Evolutionary conservation across 352 stramenopile species (phyloP).

Genomic region (Globisporangium takayamanum): DNA sequence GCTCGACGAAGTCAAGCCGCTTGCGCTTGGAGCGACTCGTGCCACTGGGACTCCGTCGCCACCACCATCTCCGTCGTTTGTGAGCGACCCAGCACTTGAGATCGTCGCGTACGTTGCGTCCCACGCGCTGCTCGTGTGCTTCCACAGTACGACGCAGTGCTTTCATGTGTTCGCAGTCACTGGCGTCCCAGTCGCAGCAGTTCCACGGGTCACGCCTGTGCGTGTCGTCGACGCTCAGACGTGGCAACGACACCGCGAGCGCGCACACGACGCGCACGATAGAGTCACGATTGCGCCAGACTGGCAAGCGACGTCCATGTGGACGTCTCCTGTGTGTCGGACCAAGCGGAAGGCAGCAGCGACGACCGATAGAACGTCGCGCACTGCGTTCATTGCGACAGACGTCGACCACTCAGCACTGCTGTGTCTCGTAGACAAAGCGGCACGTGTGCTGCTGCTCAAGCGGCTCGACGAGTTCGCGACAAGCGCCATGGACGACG

Average conservation of each 20-base stretch:
- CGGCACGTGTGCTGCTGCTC: slow-evolving; percentile 25
- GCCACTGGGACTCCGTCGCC: neutral
- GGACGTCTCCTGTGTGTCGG: slow-evolving; percentile 25
- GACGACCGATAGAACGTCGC: slow-evolving; percentile 4
- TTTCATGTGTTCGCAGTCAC: slow-evolving; percentile 51
- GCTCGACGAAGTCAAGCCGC: slow-evolving; percentile 71
- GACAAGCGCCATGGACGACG: neutral
- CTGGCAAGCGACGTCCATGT: slow-evolving; percentile 26
- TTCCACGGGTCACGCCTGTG: slow-evolving; percentile 13
- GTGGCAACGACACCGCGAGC: slow-evolving; percentile 29
- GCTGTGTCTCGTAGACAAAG: slow-evolving; percentile 43
- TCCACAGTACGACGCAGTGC: slow-evolving; percentile 34
- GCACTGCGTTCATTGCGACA: slow-evolving; percentile 31
- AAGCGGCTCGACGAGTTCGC: slow-evolving; percentile 15
- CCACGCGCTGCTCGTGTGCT: slow-evolving; percentile 36
- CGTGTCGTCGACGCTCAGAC: slow-evolving; percentile 32
- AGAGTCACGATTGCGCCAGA: slow-evolving; percentile 35
- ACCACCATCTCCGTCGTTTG: slow-evolving; percentile 13
- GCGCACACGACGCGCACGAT: slow-evolving; percentile 15
- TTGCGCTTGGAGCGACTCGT: slow-evolving; percentile 19
- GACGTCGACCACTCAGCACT: slow-evolving; percentile 15
- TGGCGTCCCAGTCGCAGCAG: slow-evolving; percentile 2
- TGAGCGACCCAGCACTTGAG: slow-evolving; percentile 50
- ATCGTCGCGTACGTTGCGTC: slow-evolving; percentile 32
- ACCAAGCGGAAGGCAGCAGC: neutral